Percentiles rank a stretch among this genome's conserved stretches.
These are phyloP conservation scores for Plasmodium yoelii DNA, from an alignment of 169 alveolate genomes.

Conservation along the genomic window DNA sequence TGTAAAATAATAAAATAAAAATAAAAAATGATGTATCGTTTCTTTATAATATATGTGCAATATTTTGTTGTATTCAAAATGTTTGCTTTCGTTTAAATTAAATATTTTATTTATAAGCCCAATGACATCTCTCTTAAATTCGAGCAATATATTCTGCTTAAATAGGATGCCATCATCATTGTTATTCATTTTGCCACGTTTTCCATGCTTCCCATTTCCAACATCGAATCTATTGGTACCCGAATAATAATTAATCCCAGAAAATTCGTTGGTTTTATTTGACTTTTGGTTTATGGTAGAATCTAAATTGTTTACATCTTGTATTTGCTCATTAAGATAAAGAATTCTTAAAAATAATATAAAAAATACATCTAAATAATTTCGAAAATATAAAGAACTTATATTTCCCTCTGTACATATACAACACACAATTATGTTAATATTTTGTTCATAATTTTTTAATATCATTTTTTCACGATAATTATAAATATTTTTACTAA, in stretches of 20 bases:
- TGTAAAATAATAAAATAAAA: slow-evolving; percentile 60
- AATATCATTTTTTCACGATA: slow-evolving; percentile 18
- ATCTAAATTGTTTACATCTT: slow-evolving; percentile 4
- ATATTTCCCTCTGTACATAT: slow-evolving; percentile 74
- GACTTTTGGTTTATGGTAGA: not conserved
- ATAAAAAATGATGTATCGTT: slow-evolving; percentile 40
- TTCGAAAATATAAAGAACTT: slow-evolving; percentile 35
- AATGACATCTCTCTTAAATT: slow-evolving; percentile 44
- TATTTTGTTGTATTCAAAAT: slow-evolving; percentile 25
- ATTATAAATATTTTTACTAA: slow-evolving; percentile 39
- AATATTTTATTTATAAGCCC: slow-evolving; percentile 19
- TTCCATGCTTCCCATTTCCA: too few relatives aligned
- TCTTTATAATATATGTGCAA: slow-evolving; percentile 31
- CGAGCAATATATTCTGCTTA: slow-evolving; percentile 20
- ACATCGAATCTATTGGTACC: too few relatives aligned
- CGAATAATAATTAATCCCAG: too few relatives aligned
- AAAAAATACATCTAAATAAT: slow-evolving; percentile 66
- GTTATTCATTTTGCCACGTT: too few relatives aligned
- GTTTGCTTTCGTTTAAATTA: slow-evolving; percentile 12
- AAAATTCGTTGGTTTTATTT: too few relatives aligned
- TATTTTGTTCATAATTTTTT: slow-evolving; percentile 51
- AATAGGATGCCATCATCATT: too few relatives aligned
- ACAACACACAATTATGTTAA: slow-evolving; percentile 45
- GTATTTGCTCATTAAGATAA: slow-evolving; percentile 39
- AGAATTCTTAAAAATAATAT: slow-evolving; percentile 39